phyloP scores from a whole-genome alignment of 441 rosid species.

The Adansonia gregorii region DNA sequence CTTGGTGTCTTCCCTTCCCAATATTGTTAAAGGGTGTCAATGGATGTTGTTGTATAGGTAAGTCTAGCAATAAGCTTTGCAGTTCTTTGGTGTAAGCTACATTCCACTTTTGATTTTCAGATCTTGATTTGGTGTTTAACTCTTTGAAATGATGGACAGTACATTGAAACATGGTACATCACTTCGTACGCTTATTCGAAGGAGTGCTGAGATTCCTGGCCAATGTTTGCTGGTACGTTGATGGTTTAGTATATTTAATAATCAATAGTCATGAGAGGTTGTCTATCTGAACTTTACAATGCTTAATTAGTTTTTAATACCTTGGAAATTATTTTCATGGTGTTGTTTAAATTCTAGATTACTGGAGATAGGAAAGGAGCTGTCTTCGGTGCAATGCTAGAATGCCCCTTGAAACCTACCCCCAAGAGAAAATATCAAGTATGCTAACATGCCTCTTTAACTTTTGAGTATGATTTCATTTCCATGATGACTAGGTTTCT shows the following conservation, averaged over 20 bases:
- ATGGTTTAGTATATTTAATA: slow-evolving; percentile 11
- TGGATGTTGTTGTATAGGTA: slow-evolving; percentile 92
- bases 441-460: slow-evolving; percentile 14
- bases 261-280: not conserved
- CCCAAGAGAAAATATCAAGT: slow-evolving; percentile 95
- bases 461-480: not conserved
- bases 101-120: slow-evolving; percentile 20
- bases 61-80: slow-evolving; percentile 26
- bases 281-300: not conserved
- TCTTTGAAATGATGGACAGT: slow-evolving; percentile 90
- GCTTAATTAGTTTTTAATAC: slow-evolving; percentile 19
- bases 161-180: slow-evolving; percentile 95
- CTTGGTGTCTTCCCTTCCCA: slow-evolving; percentile 77
- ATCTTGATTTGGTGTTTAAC: slow-evolving; percentile 42
- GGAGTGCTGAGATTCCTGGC: slow-evolving; percentile 75
- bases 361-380: slow-evolving; percentile 87
- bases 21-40: slow-evolving; percentile 81
- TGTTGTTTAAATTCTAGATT: slow-evolving; percentile 55
- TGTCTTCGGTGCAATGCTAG: slow-evolving; percentile 79
- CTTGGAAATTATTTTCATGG: slow-evolving; percentile 21
- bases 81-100: slow-evolving; percentile 22
- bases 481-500: not conserved
- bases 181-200: slow-evolving; percentile 86
- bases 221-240: slow-evolving; percentile 77
- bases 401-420: slow-evolving; percentile 83